phyloP scores from a whole-genome alignment of 495 filamentous ascomycete species.

The Xylaria venustula region DNA sequence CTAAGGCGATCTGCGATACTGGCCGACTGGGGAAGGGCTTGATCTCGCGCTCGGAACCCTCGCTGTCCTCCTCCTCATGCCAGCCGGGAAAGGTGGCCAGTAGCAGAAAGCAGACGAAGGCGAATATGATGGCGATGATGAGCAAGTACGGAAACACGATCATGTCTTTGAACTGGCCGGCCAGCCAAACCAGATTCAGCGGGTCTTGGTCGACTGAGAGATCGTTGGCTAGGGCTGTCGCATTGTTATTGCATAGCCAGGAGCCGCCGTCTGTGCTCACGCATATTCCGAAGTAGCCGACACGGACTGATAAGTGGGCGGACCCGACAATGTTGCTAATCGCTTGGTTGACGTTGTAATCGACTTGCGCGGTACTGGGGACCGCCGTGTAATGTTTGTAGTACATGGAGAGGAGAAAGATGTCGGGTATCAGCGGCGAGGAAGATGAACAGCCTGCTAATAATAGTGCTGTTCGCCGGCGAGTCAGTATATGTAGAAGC shows the following conservation, averaged over 20 bases:
- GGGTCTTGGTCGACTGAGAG: slow-evolving; percentile 71
- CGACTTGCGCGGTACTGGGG: slow-evolving; percentile 75
- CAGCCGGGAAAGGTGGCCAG: slow-evolving; percentile 80
- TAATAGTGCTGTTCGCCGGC: slow-evolving; percentile 58
- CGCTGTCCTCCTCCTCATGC: slow-evolving; percentile 66
- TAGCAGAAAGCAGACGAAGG: slow-evolving; percentile 71
- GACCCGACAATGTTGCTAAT: slow-evolving; percentile 70
- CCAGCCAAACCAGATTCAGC: slow-evolving; percentile 77
- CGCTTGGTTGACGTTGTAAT: slow-evolving; percentile 75
- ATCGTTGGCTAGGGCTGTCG: slow-evolving; percentile 68
- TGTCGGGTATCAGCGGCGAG: slow-evolving; percentile 70
- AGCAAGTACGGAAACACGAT: slow-evolving; percentile 80
- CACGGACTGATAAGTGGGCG: slow-evolving; percentile 65
- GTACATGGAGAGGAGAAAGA: slow-evolving; percentile 78
- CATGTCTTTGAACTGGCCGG: slow-evolving; percentile 75
- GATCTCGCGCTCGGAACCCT: slow-evolving; percentile 65
- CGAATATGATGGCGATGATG: slow-evolving; percentile 81
- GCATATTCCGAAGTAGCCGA: slow-evolving; percentile 65
- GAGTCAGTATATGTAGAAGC: not conserved
- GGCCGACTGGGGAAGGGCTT: slow-evolving; percentile 77
- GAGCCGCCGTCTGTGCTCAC: slow-evolving; percentile 68
- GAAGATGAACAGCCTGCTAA: slow-evolving; percentile 78
- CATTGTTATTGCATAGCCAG: slow-evolving; percentile 77
- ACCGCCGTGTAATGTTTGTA: slow-evolving; percentile 64
- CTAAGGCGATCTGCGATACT: slow-evolving; percentile 71